Base-by-base conservation (phyloP, 805 yeast species). In the Kluyveromyces siamensis region DNA sequence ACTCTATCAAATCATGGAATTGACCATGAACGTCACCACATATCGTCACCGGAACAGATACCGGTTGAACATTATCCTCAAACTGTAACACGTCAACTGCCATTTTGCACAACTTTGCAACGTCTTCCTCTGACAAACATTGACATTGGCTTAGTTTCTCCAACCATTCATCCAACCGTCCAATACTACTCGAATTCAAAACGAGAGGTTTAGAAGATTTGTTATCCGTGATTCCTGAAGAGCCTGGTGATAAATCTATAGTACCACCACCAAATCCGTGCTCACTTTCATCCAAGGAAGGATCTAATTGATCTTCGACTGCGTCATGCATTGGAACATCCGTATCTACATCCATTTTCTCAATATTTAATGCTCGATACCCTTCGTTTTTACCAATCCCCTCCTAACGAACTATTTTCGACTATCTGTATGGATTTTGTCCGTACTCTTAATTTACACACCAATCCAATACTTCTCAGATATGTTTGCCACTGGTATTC, bases 1-100 rank as follows among this genome's bases (percentile, higher is more conserved):
- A 73, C 67, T 89, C 96, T 83, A 88, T 85, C 65, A 89, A 73
- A 72, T 89, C 97, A 65, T 90, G 96, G 66, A 89, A 90, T 68
- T 89, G 97, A 39, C 97, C 97, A 65, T 89, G 97, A 48, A 89
- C 91, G 68, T 89, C 97, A 56, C 97, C 97, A 73, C 97, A 91
- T 55, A 90, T 89, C 17, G 98, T 91, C 36, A 93, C 98, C 6
- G 99, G 99, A 8, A 89, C 91, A 53, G 80, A 81, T 43, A 91
- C 96, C 1, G 96, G 96, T 70, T 91, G 96, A 45, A 91, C 96
- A 64, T 93, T 91, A 58, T 87, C 90, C 71, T 90, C 97, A 57
- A 81, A 83, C 66, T 87, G 95, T 59, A 90, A 72, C 35, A 89
- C 93, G 57, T 90, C 96, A 51, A 84, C 81, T 21, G 96, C 96